Conservation (phyloP, 2,329 filamentous ascomycete genomes). For the Diaporthe velutina region DNA sequence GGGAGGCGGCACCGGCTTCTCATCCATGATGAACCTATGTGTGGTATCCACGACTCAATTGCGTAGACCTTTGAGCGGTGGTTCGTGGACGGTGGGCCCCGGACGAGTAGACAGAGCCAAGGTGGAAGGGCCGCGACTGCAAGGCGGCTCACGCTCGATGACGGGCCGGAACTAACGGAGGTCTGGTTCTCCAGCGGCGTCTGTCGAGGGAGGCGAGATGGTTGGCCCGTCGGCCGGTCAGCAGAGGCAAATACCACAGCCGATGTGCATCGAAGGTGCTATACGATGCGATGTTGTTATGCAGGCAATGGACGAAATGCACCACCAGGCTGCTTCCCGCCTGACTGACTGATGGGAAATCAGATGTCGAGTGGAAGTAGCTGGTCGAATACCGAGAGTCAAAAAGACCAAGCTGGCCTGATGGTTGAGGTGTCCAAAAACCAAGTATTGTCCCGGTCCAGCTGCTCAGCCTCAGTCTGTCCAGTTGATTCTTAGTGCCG, state of each 20-base stretch:
- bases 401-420: slow-evolving; percentile 25
- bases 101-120: not conserved
- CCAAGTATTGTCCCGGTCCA: not conserved
- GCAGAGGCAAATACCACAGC: slow-evolving; percentile 4
- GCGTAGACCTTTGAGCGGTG: slow-evolving; percentile 1
- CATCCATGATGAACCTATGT: slow-evolving; percentile 26
- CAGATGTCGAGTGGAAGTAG: not conserved
- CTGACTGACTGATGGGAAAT: not conserved
- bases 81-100: slow-evolving; percentile 9
- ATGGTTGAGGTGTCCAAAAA: not conserved
- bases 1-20: slow-evolving; percentile 23
- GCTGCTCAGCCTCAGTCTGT: not conserved
- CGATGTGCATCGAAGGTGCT: slow-evolving; percentile 5
- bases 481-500: not conserved
- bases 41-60: not conserved
- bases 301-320: not conserved
- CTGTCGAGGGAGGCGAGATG: not conserved
- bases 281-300: not conserved
- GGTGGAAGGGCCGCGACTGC: not conserved
- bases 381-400: not conserved
- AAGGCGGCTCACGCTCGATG: not conserved
- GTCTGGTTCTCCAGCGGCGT: not conserved
- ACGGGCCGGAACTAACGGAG: slow-evolving; percentile 5
- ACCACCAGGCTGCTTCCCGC: not conserved
- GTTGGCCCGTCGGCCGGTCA: slow-evolving; percentile 24